phyloP scores from a whole-genome alignment of 202 grass and related monocot species.

The Schoenoplectus tabernaemontani region DNA sequence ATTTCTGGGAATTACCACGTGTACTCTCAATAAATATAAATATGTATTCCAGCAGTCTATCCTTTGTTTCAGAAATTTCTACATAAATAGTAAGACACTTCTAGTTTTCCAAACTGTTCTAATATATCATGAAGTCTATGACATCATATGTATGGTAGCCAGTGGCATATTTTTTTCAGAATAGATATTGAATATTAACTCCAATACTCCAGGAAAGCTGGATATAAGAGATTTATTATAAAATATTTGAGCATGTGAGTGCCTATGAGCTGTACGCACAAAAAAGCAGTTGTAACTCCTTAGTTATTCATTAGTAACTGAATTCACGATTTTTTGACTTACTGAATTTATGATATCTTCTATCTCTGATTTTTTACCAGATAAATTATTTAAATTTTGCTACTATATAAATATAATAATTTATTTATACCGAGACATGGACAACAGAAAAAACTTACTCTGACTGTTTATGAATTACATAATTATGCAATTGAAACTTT shows the following conservation, averaged over 20 bases:
- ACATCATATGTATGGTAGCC: no score
- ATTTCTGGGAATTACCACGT: no score
- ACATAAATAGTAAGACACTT: not conserved
- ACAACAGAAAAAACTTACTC: not conserved
- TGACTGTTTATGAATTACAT: not conserved
- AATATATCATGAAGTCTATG: not conserved
- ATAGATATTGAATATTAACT: not conserved
- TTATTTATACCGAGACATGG: not conserved
- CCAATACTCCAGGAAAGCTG: not conserved
- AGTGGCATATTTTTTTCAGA: not conserved
- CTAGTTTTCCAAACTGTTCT: not conserved
- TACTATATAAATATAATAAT: not conserved
- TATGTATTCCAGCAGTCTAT: no score
- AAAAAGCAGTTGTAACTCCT: not conserved
- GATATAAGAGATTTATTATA: not conserved
- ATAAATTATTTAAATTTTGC: not conserved
- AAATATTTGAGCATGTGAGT: not conserved
- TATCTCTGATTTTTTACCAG: not conserved
- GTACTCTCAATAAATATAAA: no score
- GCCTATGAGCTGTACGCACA: not conserved
- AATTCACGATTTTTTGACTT: not conserved
- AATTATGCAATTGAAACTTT: not conserved
- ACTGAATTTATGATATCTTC: not conserved
- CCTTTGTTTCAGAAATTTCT: not conserved
- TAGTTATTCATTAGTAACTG: not conserved